Evolutionary conservation across 1,139 yeast species (phyloP).

Genomic region (Candida neerlandica): DNA sequence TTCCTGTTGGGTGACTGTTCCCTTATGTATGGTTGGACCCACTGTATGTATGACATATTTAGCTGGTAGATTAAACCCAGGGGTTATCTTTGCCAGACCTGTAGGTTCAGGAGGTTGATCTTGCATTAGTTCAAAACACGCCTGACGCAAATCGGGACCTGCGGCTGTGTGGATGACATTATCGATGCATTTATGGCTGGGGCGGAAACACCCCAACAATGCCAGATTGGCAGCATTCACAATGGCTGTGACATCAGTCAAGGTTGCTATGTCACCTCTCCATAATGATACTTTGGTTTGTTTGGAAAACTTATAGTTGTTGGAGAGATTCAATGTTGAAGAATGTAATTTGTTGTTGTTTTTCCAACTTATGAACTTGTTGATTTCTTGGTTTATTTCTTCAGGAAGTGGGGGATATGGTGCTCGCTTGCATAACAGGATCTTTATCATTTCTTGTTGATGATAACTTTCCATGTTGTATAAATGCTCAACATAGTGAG

Average conservation of each 20-base stretch:
- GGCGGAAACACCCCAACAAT: constrained; percentile 13
- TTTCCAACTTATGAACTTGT: constrained; percentile 7
- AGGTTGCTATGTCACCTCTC: constrained; percentile 14
- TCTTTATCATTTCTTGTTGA: constrained; percentile 9
- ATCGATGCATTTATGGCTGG: constrained; percentile 14
- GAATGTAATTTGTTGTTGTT: constrained; percentile 7
- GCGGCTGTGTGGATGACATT: constrained; percentile 12
- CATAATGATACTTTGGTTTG: constrained; percentile 9
- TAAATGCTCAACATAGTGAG: constrained; percentile 1
- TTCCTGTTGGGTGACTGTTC: background rate
- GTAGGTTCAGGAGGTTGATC: constrained; percentile 6
- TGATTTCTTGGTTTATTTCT: constrained; percentile 5
- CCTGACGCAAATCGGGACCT: constrained; percentile 13
- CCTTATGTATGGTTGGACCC: constrained; percentile 9
- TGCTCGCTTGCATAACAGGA: constrained; percentile 8
- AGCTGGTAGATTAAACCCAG: constrained; percentile 10
- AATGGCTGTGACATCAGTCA: constrained; percentile 10
- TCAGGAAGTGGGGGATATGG: constrained; percentile 6
- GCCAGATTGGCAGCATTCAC: constrained; percentile 14
- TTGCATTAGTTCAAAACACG: constrained; percentile 11
- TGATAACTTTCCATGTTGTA: constrained; percentile 10
- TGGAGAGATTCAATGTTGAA: background rate
- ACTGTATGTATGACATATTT: constrained; percentile 12
- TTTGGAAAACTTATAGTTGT: constrained; percentile 2
- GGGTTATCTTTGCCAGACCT: constrained; percentile 10